Evolutionary conservation across 2,329 filamentous ascomycete species (phyloP).

Genomic region (Ilyonectria mors-panacis): DNA sequence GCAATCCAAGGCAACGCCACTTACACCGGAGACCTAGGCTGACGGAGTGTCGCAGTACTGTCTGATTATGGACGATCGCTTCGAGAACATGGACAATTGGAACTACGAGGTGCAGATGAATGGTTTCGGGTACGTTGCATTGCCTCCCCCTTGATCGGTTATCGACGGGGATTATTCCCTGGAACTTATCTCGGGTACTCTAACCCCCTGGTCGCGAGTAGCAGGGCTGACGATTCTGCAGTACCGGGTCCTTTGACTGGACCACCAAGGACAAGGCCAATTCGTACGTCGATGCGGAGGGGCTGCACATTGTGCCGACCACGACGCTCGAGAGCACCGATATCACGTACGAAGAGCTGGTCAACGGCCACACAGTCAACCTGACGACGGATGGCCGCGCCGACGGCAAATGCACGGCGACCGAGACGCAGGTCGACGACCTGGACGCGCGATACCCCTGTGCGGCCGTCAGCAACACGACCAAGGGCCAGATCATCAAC

Average conservation of each 20-base stretch:
- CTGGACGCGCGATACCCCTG: constrained; percentile 47
- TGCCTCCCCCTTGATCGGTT: neutral
- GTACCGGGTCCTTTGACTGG: constrained; percentile 65
- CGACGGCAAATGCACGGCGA: constrained; percentile 56
- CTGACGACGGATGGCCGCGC: constrained; percentile 55
- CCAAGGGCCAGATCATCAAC: constrained; percentile 61
- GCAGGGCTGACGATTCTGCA: constrained; percentile 22
- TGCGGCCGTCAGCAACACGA: constrained; percentile 59
- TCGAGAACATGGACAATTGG: constrained; percentile 59
- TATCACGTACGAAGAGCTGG: constrained; percentile 53
- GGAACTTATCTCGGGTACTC: neutral
- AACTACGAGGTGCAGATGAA: constrained; percentile 60
- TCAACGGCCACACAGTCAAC: constrained; percentile 59
- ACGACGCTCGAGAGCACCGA: constrained; percentile 54
- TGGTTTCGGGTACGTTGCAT: constrained; percentile 55
- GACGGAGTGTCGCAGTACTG: constrained; percentile 37
- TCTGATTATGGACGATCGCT: constrained; percentile 44
- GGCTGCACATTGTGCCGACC: constrained; percentile 67
- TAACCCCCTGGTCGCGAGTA: rapidly evolving
- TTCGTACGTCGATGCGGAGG: constrained; percentile 61
- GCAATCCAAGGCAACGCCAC: neutral
- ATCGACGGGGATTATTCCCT: neutral
- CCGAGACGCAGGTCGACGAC: constrained; percentile 26
- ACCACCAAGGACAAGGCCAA: constrained; percentile 63
- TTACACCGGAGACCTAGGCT: neutral